Base-by-base conservation (phyloP, 2,329 filamentous ascomycete genomes). In the Penicillium sp. region DNA sequence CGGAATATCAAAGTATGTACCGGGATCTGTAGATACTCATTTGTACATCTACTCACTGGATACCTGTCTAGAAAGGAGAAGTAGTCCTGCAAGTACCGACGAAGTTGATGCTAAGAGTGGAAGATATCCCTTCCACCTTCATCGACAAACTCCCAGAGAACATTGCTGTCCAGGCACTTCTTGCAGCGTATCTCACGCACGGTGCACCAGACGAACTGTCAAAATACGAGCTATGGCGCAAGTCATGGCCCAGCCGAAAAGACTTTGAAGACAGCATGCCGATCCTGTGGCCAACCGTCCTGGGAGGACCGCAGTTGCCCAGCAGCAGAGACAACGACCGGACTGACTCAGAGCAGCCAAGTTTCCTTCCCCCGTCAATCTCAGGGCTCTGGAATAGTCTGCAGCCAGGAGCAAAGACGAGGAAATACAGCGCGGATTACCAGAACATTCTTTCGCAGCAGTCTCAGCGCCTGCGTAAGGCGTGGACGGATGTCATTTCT, bases 121-220 rank as follows among this genome's bases (percentile, higher is more conserved):
- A 81, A 33, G 78, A 77, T 2, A 75, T 85, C 10, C 78, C 80
- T 7, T 69, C 72, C 28, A 53, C 69, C 2, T 76, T 88, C 47
- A 67, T 73, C 45, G 64, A 69, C 12, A 71, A 70, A 26, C 75
- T 85, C 10, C 74, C 77, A 0, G 71, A 74, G 17, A 74, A 75
- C 15, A 76, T 78, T 38, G 78, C 81, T 1, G 77, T 85, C 21
- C 88, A 94, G 59, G 84, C 82, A 26, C 77, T 88, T 34, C 74
- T 93, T 7, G 84, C 88, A n/a, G 77, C 82, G 2, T 80, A 82
- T 51, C 72, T 90, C 8, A 77, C 80, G 5, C 72, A 84, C 28
- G 63, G 65, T 9, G 61, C 69, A 21, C 54, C 63, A n/a, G 75
- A 82, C 49, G 65, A 67, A 1, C 64, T 72, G 6, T 59, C 69